Conservation (phyloP, 2,329 filamentous ascomycete species). For the Aspergillus aculeatus region DNA sequence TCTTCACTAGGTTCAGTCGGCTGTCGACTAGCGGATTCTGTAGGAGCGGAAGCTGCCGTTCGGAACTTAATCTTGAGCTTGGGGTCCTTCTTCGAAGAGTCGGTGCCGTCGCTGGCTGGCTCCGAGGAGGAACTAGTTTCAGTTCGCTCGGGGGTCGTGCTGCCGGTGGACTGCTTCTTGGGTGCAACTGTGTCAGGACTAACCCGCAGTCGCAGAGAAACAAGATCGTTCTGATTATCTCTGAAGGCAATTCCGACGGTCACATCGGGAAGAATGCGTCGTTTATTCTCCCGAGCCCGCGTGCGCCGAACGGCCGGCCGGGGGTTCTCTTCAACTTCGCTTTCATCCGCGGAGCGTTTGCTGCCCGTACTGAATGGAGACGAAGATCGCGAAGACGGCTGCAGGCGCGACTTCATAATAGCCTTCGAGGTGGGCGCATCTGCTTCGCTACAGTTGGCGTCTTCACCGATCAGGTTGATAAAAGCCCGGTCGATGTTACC, state of each 20-base stretch:
- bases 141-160: slow-evolving; percentile 1
- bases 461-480: slow-evolving; percentile 51
- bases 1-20: slow-evolving; percentile 16
- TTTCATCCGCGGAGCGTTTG: slow-evolving; percentile 43
- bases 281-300: slow-evolving; percentile 30
- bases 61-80: slow-evolving; percentile 11
- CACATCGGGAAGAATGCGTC: slow-evolving; percentile 37
- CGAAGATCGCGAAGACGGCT: slow-evolving; percentile 40
- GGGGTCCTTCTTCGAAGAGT: slow-evolving; percentile 7
- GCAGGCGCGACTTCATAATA: slow-evolving; percentile 33
- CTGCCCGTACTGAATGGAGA: slow-evolving; percentile 44
- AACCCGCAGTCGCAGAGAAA: slow-evolving; percentile 37
- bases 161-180: slow-evolving; percentile 10
- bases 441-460: slow-evolving; percentile 26
- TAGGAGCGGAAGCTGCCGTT: neutral
- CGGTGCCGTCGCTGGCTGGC: slow-evolving; percentile 5
- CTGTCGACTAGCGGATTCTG: slow-evolving; percentile 13
- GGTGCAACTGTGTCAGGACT: slow-evolving; percentile 24
- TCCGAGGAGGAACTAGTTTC: slow-evolving; percentile 12
- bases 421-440: slow-evolving; percentile 24
- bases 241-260: slow-evolving; percentile 41
- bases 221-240: slow-evolving; percentile 39
- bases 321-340: slow-evolving; percentile 38
- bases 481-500: slow-evolving; percentile 57
- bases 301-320: slow-evolving; percentile 29